Conservation (phyloP, 2,329 filamentous ascomycete species). For the Coniochaeta sp. region DNA sequence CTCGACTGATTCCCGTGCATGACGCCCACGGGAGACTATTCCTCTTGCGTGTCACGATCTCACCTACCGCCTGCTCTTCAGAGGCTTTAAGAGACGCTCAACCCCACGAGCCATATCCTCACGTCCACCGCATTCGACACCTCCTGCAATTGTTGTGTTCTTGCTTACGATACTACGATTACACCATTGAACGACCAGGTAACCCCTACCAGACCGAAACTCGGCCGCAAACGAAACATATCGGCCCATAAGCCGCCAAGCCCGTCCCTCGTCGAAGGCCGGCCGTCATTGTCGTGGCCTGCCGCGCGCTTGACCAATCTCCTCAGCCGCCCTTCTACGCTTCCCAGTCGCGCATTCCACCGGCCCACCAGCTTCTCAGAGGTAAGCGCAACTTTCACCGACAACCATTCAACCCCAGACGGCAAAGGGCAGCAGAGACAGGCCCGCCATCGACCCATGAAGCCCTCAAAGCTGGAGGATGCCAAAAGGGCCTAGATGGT, state of each 20-base stretch:
- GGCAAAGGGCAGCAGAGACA: background rate
- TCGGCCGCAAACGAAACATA: slow-evolving; percentile 1
- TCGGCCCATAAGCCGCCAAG: background rate
- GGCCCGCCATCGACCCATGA: background rate
- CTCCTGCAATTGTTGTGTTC: background rate
- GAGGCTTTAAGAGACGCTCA: background rate
- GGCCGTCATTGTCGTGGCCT: slow-evolving; percentile 2
- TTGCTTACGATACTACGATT: background rate
- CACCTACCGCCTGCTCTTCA: background rate
- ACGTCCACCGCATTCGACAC: background rate
- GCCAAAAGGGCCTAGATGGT: background rate
- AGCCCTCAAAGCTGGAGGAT: background rate
- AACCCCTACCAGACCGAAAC: background rate
- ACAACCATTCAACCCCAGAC: background rate
- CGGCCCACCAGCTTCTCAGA: background rate
- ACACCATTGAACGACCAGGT: background rate
- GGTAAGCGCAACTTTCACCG: background rate
- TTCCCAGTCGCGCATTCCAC: background rate
- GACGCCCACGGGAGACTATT: background rate
- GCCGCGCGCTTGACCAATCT: slow-evolving; percentile 3
- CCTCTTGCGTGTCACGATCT: background rate
- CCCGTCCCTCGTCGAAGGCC: background rate
- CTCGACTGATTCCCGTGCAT: slow-evolving; percentile 1
- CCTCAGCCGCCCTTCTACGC: background rate
- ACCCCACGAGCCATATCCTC: background rate